Evolutionary conservation across 768 basidiomycete species (phyloP), one percentile per base, ranked within the genome.

Genomic region (Lactarius sanguifluus): DNA sequence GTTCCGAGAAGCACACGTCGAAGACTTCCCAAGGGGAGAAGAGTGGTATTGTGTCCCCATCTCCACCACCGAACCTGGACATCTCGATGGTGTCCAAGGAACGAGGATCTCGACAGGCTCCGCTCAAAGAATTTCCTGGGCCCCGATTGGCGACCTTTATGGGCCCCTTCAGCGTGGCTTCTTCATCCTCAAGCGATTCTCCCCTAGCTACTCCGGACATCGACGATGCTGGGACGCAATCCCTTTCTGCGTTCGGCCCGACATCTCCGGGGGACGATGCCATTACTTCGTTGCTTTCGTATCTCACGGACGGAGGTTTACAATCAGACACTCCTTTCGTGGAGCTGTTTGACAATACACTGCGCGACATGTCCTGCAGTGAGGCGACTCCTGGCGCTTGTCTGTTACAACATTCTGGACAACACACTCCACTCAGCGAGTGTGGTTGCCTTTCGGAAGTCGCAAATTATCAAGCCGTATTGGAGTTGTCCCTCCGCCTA

Each of bases 401-500:
- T 43, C 59, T 52, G 38, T 40, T 13, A 40, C 38, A 2, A 20
- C 41, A 61, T n/a, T 43, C 38, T 30, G 55, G 41, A 8, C 20
- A 30, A 18, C 34, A 57, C 40, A 15, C 56, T 1, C 28, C 45
- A 18, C 20, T 15, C 36, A 34, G 77, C 77, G 18, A 82, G 85
- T 89, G 87, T 67, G 83, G 81, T 5, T 89, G 87, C 71, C 77
- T 88, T 32, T 78, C 81, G 60, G 87, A 88, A 65, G 71, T 79
- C 10, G 71, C 78, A 23, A 82, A 77, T 70, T 88, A 89, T 71
- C 83, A 77, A 63, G 81, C 81, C n/a, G 77, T 87, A 25, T 80
- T 89, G 12, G 87, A 90, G 70, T 77, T 90, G n/a, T 88, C 86
- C 1, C 76, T 88, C 36, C 80, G 85, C 60, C 80, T 90, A 25